Percentiles rank a stretch among this genome's conserved stretches.
Conservation (phyloP, 495 filamentous ascomycete species). For the Annulohypoxylon moriforme region DNA sequence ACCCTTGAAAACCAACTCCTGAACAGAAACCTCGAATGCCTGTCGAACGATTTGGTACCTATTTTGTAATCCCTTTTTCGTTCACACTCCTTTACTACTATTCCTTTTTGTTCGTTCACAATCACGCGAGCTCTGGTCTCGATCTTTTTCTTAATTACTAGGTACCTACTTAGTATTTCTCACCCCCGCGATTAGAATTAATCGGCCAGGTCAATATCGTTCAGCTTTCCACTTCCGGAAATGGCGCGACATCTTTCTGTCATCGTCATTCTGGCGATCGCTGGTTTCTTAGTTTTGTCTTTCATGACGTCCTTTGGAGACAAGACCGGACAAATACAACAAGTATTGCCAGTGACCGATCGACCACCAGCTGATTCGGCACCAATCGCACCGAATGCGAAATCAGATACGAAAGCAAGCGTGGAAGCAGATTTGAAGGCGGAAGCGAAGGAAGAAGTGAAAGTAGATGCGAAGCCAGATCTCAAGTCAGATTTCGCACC, state of each 20-base stretch:
- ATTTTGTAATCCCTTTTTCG: conserved; percentile 23
- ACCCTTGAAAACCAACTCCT: conserved; percentile 32
- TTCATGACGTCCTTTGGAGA: conserved; percentile 45
- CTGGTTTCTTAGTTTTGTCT: conserved; percentile 44
- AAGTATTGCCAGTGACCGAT: conserved; percentile 30
- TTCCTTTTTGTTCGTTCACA: neutral
- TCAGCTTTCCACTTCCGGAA: neutral
- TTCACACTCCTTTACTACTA: neutral
- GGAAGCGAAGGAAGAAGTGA: neutral
- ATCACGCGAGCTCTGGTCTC: neutral
- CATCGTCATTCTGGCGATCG: conserved; percentile 46
- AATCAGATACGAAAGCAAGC: conserved; percentile 10
- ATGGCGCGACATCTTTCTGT: conserved; percentile 49
- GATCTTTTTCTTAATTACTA: neutral
- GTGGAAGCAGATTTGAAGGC: conserved; percentile 1
- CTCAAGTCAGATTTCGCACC: conserved; percentile 42
- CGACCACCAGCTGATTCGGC: conserved; percentile 15
- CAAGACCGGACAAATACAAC: conserved; percentile 33
- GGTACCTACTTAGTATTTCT: neutral
- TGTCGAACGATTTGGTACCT: conserved; percentile 25
- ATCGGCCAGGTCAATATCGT: neutral
- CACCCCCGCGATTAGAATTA: neutral
- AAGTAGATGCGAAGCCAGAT: conserved; percentile 5
- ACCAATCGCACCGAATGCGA: conserved; percentile 1
- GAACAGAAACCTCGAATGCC: conserved; percentile 18